phyloP scores from a whole-genome alignment of 495 filamentous ascomycete species.

The Hypomontagnella submonticulosa region DNA sequence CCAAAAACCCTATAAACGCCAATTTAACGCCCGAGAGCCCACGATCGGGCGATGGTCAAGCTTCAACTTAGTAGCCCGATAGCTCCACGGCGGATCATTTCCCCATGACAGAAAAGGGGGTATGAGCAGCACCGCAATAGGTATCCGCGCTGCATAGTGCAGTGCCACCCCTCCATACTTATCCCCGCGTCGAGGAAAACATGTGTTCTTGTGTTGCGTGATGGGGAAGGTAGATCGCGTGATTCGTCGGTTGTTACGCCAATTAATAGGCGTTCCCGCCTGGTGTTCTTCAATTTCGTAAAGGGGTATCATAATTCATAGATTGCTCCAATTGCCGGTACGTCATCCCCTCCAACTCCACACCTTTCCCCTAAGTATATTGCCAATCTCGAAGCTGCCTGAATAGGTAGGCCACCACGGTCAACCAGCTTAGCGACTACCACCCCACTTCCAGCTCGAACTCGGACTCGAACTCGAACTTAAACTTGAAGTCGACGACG shows the following conservation, averaged over 20 bases:
- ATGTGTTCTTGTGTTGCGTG: constrained; percentile 30
- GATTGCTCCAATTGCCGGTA: constrained; percentile 29
- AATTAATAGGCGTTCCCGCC: constrained; percentile 32
- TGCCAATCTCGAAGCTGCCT: too few relatives aligned
- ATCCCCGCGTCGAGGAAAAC: constrained; percentile 6
- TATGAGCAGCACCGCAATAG: not conserved
- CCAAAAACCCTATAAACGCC: constrained; percentile 13
- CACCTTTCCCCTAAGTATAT: not conserved
- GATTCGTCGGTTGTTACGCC: constrained; percentile 25
- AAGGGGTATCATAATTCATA: constrained; percentile 43
- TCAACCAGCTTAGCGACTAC: constrained; percentile 26
- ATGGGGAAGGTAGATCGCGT: constrained; percentile 30
- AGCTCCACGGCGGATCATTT: constrained; percentile 8
- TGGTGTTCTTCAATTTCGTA: constrained; percentile 33
- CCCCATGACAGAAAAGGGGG: not conserved
- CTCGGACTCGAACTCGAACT: too few relatives aligned
- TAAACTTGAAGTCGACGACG: constrained; percentile 13
- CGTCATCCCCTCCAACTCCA: constrained; percentile 23
- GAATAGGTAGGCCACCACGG: too few relatives aligned
- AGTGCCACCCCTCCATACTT: not conserved
- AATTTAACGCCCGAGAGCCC: not conserved
- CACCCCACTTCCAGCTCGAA: constrained; percentile 43
- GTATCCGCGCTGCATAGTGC: not conserved
- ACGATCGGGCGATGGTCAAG: constrained; percentile 3
- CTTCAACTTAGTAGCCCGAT: not conserved